phyloP scores from a whole-genome alignment of 2,329 filamentous ascomycete genomes.

The Nothomitra cinnamomea region DNA sequence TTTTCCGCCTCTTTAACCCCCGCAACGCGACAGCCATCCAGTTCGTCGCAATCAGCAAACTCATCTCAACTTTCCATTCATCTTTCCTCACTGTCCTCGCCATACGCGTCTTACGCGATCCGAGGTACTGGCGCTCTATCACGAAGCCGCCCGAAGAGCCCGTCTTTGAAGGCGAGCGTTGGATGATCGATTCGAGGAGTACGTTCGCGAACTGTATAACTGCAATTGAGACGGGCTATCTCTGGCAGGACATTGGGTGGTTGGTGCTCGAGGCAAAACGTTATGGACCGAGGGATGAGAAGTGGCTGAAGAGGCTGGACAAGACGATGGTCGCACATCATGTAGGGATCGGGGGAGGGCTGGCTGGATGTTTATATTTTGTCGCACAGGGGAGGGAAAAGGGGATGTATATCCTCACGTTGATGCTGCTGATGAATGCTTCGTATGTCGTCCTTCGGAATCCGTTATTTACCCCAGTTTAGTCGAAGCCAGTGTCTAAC shows the following conservation, averaged over 20 bases:
- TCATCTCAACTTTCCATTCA: conserved; percentile 10
- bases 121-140: background rate
- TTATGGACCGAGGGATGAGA: background rate
- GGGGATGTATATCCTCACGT: conserved; percentile 12
- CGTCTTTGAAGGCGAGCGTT: conserved; percentile 4
- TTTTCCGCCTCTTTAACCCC: conserved; percentile 6
- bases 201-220: conserved; percentile 11
- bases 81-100: conserved; percentile 7
- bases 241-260: conserved; percentile 10
- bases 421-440: conserved; percentile 14
- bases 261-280: background rate
- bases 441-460: conserved; percentile 5
- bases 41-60: conserved; percentile 4
- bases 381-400: conserved; percentile 11
- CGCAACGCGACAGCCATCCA: conserved; percentile 1
- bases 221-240: conserved; percentile 12
- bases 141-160: background rate
- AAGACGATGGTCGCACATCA: conserved; percentile 9
- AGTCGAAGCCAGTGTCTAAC: no score
- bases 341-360: conserved; percentile 7
- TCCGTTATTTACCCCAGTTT: no score
- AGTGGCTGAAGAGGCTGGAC: background rate
- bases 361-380: conserved; percentile 11
- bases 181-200: conserved; percentile 9
- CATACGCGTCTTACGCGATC: conserved; percentile 2